Percentiles rank a stretch among this genome's conserved stretches.
phyloP scores from a whole-genome alignment of 176 grass and related monocot species.

The sorghum (Sorghum bicolor) region Sorghum_bicolor_NCBIv3 NC_012873.2:2318501-2319000 shows the following conservation, averaged over 20 bases:
- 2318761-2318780: no score
- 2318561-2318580: slow-evolving; percentile 70
- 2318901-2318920: slow-evolving; percentile 65
- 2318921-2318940: slow-evolving; percentile 37
- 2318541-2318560: slow-evolving; percentile 57
- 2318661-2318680: not conserved
- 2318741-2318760: no score
- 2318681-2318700: no score
- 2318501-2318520: slow-evolving; percentile 86
- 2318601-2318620: slow-evolving; percentile 60
- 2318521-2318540: slow-evolving; percentile 81
- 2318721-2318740: no score
- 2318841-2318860: slow-evolving; percentile 76
- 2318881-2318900: slow-evolving; percentile 83
- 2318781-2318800: no score
- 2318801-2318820: slow-evolving; percentile 50
- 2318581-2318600: slow-evolving; percentile 56
- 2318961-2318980: slow-evolving; percentile 34
- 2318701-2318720: no score
- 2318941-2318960: slow-evolving; percentile 56
- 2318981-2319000: slow-evolving; percentile 61
- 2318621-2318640: slow-evolving; percentile 53
- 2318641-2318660: not conserved
- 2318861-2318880: slow-evolving; percentile 79
- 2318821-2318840: slow-evolving; percentile 80